These are phyloP conservation scores for Xeromyces bisporus DNA, from an alignment of 495 filamentous ascomycete species.

Conservation along the genomic window DNA sequence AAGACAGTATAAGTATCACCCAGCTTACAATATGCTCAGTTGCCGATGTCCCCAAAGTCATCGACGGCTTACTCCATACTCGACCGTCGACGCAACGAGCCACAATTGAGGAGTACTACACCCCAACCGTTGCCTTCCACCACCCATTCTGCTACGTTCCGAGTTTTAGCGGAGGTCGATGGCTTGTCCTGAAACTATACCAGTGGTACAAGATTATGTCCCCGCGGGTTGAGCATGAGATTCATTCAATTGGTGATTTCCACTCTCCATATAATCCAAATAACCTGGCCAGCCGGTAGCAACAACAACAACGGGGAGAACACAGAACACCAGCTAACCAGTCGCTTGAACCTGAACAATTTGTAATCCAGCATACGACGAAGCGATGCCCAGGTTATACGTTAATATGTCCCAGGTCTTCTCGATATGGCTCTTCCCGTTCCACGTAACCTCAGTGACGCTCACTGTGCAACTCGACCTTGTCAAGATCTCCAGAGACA, in stretches of 20 bases:
- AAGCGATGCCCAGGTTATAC: conserved; percentile 46
- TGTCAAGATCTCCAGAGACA: conserved; percentile 13
- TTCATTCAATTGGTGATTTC: conserved; percentile 51
- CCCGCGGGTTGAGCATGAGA: conserved; percentile 49
- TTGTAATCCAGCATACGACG: conserved; percentile 42
- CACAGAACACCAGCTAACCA: too few species aligned
- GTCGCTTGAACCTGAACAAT: conserved; percentile 1
- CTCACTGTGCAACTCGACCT: conserved; percentile 62
- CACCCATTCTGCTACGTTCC: conserved; percentile 70
- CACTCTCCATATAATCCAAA: neutral
- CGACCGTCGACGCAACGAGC: conserved; percentile 42
- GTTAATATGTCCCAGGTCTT: conserved; percentile 55
- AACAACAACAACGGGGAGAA: too few species aligned
- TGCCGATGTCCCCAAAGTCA: conserved; percentile 41
- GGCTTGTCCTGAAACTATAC: conserved; percentile 49
- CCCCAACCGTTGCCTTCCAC: conserved; percentile 47
- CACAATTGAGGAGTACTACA: conserved; percentile 53
- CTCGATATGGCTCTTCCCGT: conserved; percentile 59
- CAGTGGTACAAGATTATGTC: conserved; percentile 79
- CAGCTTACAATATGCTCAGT: too few species aligned
- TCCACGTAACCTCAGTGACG: conserved; percentile 46
- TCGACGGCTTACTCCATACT: conserved; percentile 48
- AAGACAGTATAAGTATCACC: too few species aligned
- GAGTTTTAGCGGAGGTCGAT: conserved; percentile 37
- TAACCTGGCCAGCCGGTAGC: too few species aligned